A percentile compares a stretch with the other conserved stretches of the same genome.
phyloP scores from a whole-genome alignment of 352 stramenopile genomes.

The Phytophthora quininea region DNA sequence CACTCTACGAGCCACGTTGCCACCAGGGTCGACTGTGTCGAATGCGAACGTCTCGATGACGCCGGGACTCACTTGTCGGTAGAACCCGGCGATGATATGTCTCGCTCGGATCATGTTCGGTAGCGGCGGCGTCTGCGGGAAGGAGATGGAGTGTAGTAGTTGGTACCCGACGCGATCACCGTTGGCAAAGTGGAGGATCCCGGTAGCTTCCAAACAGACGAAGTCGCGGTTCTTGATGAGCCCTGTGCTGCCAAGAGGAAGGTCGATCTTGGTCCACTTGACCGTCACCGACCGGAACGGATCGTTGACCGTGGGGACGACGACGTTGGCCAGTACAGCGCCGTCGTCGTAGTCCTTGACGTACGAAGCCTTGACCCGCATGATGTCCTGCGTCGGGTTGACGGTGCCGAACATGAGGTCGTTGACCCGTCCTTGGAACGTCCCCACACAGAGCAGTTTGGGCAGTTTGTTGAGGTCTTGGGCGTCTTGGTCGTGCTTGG shows the following conservation, averaged over 20 bases:
- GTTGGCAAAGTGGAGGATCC: conserved; percentile 43
- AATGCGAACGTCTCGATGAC: conserved; percentile 50
- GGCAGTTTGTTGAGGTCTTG: conserved; percentile 40
- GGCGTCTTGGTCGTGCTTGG: conserved; percentile 2
- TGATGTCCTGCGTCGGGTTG: conserved; percentile 47
- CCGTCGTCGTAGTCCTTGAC: conserved; percentile 50
- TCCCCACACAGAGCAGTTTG: conserved; percentile 47
- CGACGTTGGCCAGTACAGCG: conserved; percentile 42
- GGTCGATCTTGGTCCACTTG: conserved; percentile 52
- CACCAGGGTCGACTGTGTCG: conserved; percentile 31
- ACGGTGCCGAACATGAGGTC: conserved; percentile 67
- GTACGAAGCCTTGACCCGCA: conserved; percentile 59
- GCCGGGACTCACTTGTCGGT: conserved; percentile 9
- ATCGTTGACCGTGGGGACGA: conserved; percentile 30
- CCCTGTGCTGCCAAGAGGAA: conserved; percentile 32
- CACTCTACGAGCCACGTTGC: conserved; percentile 30
- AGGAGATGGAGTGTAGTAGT: conserved; percentile 55
- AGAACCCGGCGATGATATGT: conserved; percentile 17
- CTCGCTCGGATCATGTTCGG: conserved; percentile 40
- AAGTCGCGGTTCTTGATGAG: conserved; percentile 63
- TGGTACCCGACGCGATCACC: conserved; percentile 61
- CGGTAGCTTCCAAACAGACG: conserved; percentile 57
- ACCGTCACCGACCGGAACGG: conserved; percentile 53
- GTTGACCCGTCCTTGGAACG: conserved; percentile 52
- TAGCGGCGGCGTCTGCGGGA: conserved; percentile 29